Conservation (phyloP, 2,329 filamentous ascomycete genomes). For the Ophiostoma quercus region DNA sequence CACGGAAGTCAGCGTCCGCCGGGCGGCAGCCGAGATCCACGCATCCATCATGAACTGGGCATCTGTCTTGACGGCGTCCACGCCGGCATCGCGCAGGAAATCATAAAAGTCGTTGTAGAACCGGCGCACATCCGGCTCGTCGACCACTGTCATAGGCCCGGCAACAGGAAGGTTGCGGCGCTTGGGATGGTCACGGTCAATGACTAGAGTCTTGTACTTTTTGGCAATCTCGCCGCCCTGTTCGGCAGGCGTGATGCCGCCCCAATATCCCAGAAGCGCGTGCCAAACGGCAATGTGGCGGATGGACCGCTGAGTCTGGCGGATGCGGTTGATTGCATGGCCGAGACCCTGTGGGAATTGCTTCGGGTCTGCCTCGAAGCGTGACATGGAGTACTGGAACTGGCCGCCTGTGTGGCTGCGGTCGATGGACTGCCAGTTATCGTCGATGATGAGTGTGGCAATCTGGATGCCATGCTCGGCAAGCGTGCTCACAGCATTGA, state of each 20-base stretch:
- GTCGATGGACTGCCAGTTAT: conserved; percentile 86
- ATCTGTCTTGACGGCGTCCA: conserved; percentile 90
- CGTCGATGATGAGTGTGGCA: conserved; percentile 86
- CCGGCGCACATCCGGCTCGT: conserved; percentile 63
- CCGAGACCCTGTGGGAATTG: conserved; percentile 78
- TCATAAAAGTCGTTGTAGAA: conserved; percentile 91
- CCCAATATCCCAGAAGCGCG: conserved; percentile 83
- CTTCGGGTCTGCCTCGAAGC: conserved; percentile 77
- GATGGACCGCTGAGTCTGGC: conserved; percentile 63
- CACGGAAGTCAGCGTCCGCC: conserved; percentile 63
- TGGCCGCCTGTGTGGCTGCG: conserved; percentile 43
- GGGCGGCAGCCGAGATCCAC: conserved; percentile 60
- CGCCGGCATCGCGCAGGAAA: conserved; percentile 67
- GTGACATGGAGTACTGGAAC: conserved; percentile 62
- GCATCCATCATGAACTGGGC: conserved; percentile 85
- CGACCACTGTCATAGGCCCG: conserved; percentile 66
- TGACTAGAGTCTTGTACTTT: conserved; percentile 68
- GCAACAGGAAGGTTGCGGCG: conserved; percentile 48
- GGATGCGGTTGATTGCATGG: conserved; percentile 62
- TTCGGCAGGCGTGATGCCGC: conserved; percentile 58
- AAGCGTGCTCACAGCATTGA: conserved; percentile 67
- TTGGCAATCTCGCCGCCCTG: conserved; percentile 67
- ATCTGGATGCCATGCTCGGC: conserved; percentile 68
- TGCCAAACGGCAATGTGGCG: conserved; percentile 92
- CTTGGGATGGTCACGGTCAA: conserved; percentile 46